phyloP scores from a whole-genome alignment of 495 filamentous ascomycete genomes.

The Annulohypoxylon stygium region DNA sequence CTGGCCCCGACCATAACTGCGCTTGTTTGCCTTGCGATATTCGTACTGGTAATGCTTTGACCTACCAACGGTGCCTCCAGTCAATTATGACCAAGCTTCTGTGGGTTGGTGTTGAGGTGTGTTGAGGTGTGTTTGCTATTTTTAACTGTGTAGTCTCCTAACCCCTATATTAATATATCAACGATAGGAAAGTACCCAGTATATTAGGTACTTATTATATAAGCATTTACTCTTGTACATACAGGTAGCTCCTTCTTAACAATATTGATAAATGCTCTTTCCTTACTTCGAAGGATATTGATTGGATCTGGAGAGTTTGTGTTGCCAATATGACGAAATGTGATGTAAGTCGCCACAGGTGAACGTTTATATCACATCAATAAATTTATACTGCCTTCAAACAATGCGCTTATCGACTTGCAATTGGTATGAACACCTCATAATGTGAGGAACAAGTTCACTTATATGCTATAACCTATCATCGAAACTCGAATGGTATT shows the following conservation, averaged over 20 bases:
- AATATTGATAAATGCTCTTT: neutral
- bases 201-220: neutral
- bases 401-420: neutral
- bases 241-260: neutral
- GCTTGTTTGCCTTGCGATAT: too few relatives aligned
- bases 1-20: too few relatives aligned
- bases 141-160: too few relatives aligned
- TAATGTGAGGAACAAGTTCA: too few relatives aligned
- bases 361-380: neutral
- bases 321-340: conserved; percentile 24
- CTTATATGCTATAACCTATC: neutral
- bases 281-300: conserved; percentile 12
- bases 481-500: conserved; percentile 9
- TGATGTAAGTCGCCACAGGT: conserved; percentile 15
- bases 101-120: too few relatives aligned
- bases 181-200: neutral
- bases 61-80: too few relatives aligned
- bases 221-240: neutral
- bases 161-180: too few relatives aligned
- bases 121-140: too few relatives aligned
- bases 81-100: too few relatives aligned
- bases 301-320: neutral
- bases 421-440: neutral
- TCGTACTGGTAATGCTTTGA: too few relatives aligned
- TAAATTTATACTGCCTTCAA: neutral